A percentile compares a stretch with the other conserved stretches of the same genome.
phyloP scores from a whole-genome alignment of 257 asterid genomes.

The Paraleonurus japonicus region DNA sequence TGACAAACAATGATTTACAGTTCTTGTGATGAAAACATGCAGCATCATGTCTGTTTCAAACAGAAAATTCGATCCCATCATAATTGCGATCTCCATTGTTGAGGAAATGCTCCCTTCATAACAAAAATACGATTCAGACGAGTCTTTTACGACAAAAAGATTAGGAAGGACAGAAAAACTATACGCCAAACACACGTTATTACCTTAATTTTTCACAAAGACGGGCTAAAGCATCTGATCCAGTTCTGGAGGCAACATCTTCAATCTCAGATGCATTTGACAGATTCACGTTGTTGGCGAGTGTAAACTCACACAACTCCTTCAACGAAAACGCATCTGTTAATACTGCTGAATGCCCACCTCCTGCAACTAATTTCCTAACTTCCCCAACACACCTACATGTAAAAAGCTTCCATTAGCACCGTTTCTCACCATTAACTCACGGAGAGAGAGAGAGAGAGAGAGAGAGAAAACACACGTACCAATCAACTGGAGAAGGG shows the following conservation, averaged over 20 bases:
- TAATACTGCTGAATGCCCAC: constrained; percentile 93
- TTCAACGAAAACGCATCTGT: constrained; percentile 94
- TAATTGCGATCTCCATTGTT: constrained; percentile 41
- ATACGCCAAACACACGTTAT: background rate
- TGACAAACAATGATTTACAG: background rate
- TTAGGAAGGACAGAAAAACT: background rate
- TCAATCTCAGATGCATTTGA: constrained; percentile 72
- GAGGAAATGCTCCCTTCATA: constrained; percentile 63
- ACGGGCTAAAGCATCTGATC: constrained; percentile 85
- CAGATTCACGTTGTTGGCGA: constrained; percentile 60
- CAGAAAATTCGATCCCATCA: constrained; percentile 27
- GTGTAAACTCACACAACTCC: constrained; percentile 84
- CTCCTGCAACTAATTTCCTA: constrained; percentile 90
- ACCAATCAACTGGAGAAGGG: constrained; percentile 99
- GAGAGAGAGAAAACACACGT: background rate
- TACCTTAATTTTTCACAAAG: constrained; percentile 84
- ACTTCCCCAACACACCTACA: constrained; percentile 91
- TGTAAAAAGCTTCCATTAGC: constrained; percentile 12
- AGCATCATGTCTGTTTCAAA: background rate
- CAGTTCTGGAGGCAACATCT: constrained; percentile 82
- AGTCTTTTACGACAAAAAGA: background rate
- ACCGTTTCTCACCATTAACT: background rate
- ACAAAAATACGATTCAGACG: constrained; percentile 9
- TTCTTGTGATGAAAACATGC: background rate
- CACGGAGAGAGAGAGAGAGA: background rate